Base-by-base conservation (phyloP, 176 grass and related monocot species). In the Eleusine coracana region DNA sequence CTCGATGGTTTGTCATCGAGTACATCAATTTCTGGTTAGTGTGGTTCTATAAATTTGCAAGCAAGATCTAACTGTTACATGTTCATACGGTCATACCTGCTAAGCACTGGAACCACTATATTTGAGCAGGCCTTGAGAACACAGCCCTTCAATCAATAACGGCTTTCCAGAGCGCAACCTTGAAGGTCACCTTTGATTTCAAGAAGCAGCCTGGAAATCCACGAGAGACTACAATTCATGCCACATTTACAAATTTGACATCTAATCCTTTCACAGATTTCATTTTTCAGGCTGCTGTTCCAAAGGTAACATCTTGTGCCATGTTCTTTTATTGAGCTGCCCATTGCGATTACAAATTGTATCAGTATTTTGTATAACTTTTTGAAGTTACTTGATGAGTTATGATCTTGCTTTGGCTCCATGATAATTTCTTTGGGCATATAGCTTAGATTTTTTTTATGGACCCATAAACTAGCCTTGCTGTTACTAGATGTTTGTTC, bases 221-320 rank as follows among this genome's bases (percentile, higher is more conserved):
- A 5, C 86, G 92, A 80, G 88, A 82, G 77, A 93, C 92, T 37
- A 60, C 46, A 59, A 95, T 98, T 70, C 84, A 90, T 68, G 92
- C 90, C 59, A 98, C 92, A 68, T 93, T 98, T 83, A 91, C 91
- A 82, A 98, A 98, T 89, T 80, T 98, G 84, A 93, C 90, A 56
- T 88, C 96, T 29, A 89, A 68, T 80, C 75, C 80, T 64, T 92
- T 84, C 59, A 91, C 88, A 25, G 86, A 98, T 82, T 98, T 98
- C 78, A 69, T 95, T 82, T 98, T 98, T 83, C 96, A 98, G 84
- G 96, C 96, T 42, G 96, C 96, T 76, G 96, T 98, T 67, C 96
- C 96, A 66, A 98, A 98, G 92, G 96, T 98, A 95, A 52, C 37
- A 77, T 71, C 42, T 10, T 70, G 41, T 78, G 45, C 15, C 70